phyloP scores from a whole-genome alignment of 1,284 basidiomycete species.

The Cystobasidiaceae sp. region DNA sequence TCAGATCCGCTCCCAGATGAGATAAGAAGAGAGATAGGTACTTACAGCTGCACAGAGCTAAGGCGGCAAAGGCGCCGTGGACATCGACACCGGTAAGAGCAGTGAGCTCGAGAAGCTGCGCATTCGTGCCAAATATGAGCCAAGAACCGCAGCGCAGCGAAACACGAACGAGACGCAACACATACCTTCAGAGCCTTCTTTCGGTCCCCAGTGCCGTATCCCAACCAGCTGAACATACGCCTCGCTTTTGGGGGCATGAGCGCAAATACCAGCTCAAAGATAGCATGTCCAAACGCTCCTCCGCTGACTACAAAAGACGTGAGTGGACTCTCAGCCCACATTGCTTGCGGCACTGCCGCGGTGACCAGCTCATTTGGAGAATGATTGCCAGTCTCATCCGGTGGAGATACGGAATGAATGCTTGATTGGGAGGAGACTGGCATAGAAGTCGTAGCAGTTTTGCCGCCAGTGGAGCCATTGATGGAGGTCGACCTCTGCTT shows the following conservation, averaged over 20 bases:
- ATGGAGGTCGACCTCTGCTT: neutral
- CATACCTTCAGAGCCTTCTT: slow-evolving; percentile 26
- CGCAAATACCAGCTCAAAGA: slow-evolving; percentile 34
- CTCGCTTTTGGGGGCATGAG: slow-evolving; percentile 34
- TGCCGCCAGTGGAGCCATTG: too few species aligned
- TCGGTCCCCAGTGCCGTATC: slow-evolving; percentile 19
- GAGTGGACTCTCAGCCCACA: slow-evolving; percentile 37
- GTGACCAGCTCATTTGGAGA: slow-evolving; percentile 10
- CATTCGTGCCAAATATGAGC: neutral
- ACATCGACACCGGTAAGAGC: slow-evolving; percentile 34
- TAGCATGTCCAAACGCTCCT: slow-evolving; percentile 35
- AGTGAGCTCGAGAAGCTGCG: slow-evolving; percentile 38
- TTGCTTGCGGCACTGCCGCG: slow-evolving; percentile 29
- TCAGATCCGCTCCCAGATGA: neutral
- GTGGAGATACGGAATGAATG: neutral
- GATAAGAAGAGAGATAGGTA: neutral
- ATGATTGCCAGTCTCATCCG: neutral
- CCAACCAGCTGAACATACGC: slow-evolving; percentile 24
- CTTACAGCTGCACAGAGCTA: slow-evolving; percentile 36
- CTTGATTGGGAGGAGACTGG: slow-evolving; percentile 9
- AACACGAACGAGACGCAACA: neutral
- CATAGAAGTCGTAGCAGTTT: neutral
- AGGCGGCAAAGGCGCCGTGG: slow-evolving; percentile 36
- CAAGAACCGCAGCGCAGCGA: slow-evolving; percentile 30
- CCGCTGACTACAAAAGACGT: slow-evolving; percentile 34